Evolutionary conservation across 2,329 filamentous ascomycete species (phyloP).

Genomic region (Pestalotiopsis sp.): DNA sequence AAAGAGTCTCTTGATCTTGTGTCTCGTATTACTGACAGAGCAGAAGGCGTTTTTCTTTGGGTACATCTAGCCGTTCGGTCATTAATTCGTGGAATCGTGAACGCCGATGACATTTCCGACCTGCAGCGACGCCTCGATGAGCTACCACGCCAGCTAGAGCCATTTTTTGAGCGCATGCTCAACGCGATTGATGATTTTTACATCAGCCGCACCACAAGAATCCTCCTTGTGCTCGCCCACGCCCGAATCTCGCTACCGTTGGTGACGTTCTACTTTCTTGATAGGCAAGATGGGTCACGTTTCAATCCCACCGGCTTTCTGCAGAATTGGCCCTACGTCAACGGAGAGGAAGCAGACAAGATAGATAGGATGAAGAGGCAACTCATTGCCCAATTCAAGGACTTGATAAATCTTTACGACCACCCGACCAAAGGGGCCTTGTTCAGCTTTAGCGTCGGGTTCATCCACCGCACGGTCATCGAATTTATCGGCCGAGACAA

Average conservation of each 20-base stretch:
- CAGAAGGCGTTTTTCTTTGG: neutral
- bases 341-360: too few relatives aligned
- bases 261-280: neutral
- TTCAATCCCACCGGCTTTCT: too few relatives aligned
- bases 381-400: too few relatives aligned
- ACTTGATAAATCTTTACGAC: too few relatives aligned
- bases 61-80: neutral
- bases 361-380: too few relatives aligned
- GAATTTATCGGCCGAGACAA: too few relatives aligned
- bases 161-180: too few relatives aligned
- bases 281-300: neutral
- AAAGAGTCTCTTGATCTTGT: neutral
- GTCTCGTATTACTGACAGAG: neutral
- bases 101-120: neutral
- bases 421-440: too few relatives aligned
- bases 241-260: neutral
- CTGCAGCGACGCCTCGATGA: neutral
- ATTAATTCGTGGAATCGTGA: neutral
- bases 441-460: too few relatives aligned
- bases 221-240: neutral
- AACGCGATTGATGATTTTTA: neutral
- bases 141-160: too few relatives aligned
- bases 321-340: too few relatives aligned
- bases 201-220: neutral
- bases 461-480: too few relatives aligned